Conservation (phyloP, 306 rosid genomes). For the Dalbergia cultrata region DNA sequence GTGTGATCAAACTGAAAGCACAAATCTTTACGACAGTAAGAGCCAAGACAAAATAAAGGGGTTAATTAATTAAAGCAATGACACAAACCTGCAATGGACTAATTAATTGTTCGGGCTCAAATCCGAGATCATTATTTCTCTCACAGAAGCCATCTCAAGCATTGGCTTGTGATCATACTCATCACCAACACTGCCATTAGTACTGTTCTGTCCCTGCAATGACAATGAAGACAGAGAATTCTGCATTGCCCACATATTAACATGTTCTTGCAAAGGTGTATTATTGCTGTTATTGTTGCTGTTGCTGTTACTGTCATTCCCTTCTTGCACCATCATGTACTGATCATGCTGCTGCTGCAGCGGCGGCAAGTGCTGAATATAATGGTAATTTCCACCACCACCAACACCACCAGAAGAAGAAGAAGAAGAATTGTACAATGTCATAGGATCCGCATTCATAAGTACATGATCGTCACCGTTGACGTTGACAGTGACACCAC, state of each 20-base stretch:
- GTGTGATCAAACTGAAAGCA: too few relatives aligned
- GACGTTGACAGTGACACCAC: background rate
- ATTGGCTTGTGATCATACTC: slow-evolving; percentile 61
- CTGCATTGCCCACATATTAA: slow-evolving; percentile 64
- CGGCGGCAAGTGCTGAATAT: slow-evolving; percentile 35
- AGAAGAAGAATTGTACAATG: slow-evolving; percentile 36
- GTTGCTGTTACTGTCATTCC: slow-evolving; percentile 32
- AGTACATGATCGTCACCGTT: slow-evolving; percentile 41
- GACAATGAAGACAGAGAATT: slow-evolving; percentile 55
- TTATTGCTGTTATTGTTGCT: slow-evolving; percentile 3
- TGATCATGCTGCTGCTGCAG: slow-evolving; percentile 37
- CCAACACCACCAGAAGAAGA: background rate
- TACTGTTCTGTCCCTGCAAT: slow-evolving; percentile 58
- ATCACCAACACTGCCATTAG: slow-evolving; percentile 27
- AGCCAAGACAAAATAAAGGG: too few relatives aligned
- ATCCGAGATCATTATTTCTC: slow-evolving; percentile 51
- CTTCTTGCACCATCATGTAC: slow-evolving; percentile 42
- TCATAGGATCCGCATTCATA: slow-evolving; percentile 52
- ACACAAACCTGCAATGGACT: slow-evolving; percentile 60
- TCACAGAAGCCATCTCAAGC: slow-evolving; percentile 52
- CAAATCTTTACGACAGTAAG: too few relatives aligned
- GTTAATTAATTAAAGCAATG: too few relatives aligned
- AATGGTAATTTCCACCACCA: slow-evolving; percentile 18
- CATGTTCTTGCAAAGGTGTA: slow-evolving; percentile 58
- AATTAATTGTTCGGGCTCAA: slow-evolving; percentile 49